Base-by-base conservation (phyloP, 2,329 filamentous ascomycete genomes). In the Thermomyces lanuginosus region DNA sequence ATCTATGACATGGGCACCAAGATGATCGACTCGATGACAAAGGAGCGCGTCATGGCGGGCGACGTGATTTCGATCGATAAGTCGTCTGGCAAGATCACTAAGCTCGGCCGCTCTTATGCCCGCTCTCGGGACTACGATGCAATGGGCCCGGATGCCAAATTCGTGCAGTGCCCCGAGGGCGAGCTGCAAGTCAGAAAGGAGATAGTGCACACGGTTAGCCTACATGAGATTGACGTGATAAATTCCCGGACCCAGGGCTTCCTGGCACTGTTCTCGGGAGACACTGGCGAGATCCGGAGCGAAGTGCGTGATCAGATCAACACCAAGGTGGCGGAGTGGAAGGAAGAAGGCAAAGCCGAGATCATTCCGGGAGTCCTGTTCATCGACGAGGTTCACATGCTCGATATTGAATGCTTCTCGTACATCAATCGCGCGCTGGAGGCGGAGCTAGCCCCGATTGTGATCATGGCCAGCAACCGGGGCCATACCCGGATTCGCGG, bases 21-120 rank as follows among this genome's bases (percentile, higher is more conserved):
- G 61, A 95, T 98, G 89, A 98, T 98, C 40, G 89, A 98, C 50
- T 83, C 83, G 38, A 93, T 98, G 83, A 93, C 84, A 40, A 95
- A 95, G 59, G 89, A 98, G 63, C 86, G 91, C 45, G 82, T 98
- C 38, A 92, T 95, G 76, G 89, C 89, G 4, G 89, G 89, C 43
- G 89, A 98, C 51, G 89, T 98, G 40, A 91, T 98, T 45, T 92
- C 81, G 31, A 95, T 98, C 43, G 89, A 98, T 64, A 98, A 98
- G 61, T 84, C 86, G 0, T 92, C 83, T 2, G 89, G 89, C 39
- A 92, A 93, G 57, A 95, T 98, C 51, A 92, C 83, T 29, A 98
- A 95, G 58, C 70, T 98, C 12, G 89, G 89, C 31, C 76, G 89
- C 29, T 93, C 83, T 16, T 98, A 89, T 55, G 84, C 89, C 11